Conservation (phyloP, 2,329 filamentous ascomycete species). For the Dactylonectria estremocensis region DNA sequence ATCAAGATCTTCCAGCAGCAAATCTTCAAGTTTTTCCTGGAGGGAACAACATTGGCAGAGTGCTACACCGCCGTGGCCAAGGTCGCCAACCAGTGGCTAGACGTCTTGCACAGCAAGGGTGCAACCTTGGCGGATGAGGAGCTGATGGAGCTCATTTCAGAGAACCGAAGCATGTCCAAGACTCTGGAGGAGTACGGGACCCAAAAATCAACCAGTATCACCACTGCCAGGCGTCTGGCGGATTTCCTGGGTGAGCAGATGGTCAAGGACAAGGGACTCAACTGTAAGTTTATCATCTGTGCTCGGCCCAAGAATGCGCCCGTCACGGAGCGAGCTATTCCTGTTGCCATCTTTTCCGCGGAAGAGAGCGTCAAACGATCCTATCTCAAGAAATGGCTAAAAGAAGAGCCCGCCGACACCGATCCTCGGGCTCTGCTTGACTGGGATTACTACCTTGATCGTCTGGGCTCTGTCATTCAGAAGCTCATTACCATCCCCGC, state of each 20-base stretch:
- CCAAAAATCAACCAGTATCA: constrained; percentile 99
- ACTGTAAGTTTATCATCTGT: constrained; percentile 99
- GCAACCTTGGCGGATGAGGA: constrained; percentile 95
- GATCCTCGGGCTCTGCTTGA: constrained; percentile 92
- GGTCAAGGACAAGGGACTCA: constrained; percentile 98
- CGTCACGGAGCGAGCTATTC: constrained; percentile 94
- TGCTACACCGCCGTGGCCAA: constrained; percentile 94
- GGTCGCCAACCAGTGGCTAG: constrained; percentile 96
- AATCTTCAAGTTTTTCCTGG: constrained; percentile 99
- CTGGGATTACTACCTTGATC: constrained; percentile 97
- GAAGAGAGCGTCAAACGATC: constrained; percentile 89
- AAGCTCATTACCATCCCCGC: constrained; percentile 99
- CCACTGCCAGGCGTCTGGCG: constrained; percentile 92
- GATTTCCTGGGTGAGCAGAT: constrained; percentile 98
- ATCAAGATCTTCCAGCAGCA: constrained; percentile 99
- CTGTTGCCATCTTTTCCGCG: constrained; percentile 96
- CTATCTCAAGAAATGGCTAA: constrained; percentile 95
- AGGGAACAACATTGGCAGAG: constrained; percentile 88
- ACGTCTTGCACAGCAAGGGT: constrained; percentile 92
- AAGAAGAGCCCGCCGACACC: constrained; percentile 91
- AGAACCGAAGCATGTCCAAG: constrained; percentile 98
- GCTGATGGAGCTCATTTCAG: constrained; percentile 98
- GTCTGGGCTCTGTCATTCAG: constrained; percentile 96
- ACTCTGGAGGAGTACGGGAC: constrained; percentile 95
- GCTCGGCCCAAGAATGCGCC: constrained; percentile 88